Evolutionary conservation across 1,139 yeast species (phyloP).

Genomic region (Candida labiduridarum): DNA sequence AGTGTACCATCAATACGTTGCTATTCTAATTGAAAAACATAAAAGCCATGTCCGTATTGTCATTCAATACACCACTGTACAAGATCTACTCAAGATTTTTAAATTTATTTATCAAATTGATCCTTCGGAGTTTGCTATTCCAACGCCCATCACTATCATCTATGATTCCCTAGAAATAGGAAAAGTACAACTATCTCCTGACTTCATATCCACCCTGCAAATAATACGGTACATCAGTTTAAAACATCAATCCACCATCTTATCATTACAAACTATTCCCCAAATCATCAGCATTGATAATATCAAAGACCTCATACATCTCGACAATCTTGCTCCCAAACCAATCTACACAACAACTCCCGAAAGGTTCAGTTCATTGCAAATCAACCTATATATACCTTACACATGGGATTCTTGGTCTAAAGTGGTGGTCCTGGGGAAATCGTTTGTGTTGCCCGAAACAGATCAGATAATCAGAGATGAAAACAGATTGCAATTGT

Average conservation of each 20-base stretch:
- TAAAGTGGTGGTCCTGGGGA: slow-evolving; percentile 49
- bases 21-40: slow-evolving; percentile 15
- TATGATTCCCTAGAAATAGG: slow-evolving; percentile 21
- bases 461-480: slow-evolving; percentile 21
- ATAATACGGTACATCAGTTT: slow-evolving; percentile 51
- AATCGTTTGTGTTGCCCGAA: slow-evolving; percentile 23
- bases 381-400: slow-evolving; percentile 43
- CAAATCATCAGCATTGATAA: slow-evolving; percentile 13
- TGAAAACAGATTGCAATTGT: slow-evolving; percentile 7
- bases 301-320: slow-evolving; percentile 6
- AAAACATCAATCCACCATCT: slow-evolving; percentile 32
- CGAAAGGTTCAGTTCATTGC: background rate
- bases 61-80: slow-evolving; percentile 1
- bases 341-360: slow-evolving; percentile 13
- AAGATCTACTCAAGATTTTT: background rate
- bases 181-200: slow-evolving; percentile 23
- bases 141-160: slow-evolving; percentile 20
- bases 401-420: slow-evolving; percentile 53
- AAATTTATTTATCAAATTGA: slow-evolving; percentile 14
- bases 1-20: slow-evolving; percentile 23
- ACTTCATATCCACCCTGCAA: slow-evolving; percentile 48
- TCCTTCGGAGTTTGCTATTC: slow-evolving; percentile 17
- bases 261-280: slow-evolving; percentile 7
- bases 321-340: slow-evolving; percentile 6
- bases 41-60: slow-evolving; percentile 1